phyloP scores from a whole-genome alignment of 1,284 basidiomycete genomes.

The Austroboletus novae-zelandiae region DNA sequence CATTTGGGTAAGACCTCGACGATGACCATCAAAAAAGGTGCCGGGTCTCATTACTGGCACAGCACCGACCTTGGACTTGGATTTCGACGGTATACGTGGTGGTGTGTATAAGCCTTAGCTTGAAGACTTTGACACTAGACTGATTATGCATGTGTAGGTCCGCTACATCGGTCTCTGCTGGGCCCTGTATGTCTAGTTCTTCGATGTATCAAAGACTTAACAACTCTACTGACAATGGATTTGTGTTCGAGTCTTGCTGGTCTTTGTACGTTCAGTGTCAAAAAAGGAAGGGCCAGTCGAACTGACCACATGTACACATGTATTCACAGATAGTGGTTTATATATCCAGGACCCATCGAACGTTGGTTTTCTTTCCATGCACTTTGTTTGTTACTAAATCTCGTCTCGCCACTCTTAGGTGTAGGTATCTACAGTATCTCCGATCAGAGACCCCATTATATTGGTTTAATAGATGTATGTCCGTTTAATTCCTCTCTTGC shows the following conservation, averaged over 20 bases:
- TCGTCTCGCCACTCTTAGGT: not conserved
- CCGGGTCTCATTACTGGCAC: not conserved
- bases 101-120: not conserved
- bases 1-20: not conserved
- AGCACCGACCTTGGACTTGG: not conserved
- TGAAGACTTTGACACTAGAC: not conserved
- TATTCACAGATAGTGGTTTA: not conserved
- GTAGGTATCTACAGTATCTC: not conserved
- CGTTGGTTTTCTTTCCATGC: not conserved
- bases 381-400: not conserved
- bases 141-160: not conserved
- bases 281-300: not conserved
- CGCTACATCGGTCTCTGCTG: not conserved
- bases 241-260: not conserved
- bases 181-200: not conserved
- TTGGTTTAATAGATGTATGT: conserved; percentile 2
- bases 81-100: not conserved
- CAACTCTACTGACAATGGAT: not conserved
- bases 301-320: not conserved
- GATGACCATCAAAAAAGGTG: not conserved
- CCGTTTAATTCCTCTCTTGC: not conserved
- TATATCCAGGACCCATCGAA: not conserved
- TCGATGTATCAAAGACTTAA: too few relatives aligned
- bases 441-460: not conserved
- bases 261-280: not conserved